These are phyloP conservation scores for Calonectria crousiana DNA, from an alignment of 2,329 filamentous ascomycete genomes.

Conservation along the genomic window DNA sequence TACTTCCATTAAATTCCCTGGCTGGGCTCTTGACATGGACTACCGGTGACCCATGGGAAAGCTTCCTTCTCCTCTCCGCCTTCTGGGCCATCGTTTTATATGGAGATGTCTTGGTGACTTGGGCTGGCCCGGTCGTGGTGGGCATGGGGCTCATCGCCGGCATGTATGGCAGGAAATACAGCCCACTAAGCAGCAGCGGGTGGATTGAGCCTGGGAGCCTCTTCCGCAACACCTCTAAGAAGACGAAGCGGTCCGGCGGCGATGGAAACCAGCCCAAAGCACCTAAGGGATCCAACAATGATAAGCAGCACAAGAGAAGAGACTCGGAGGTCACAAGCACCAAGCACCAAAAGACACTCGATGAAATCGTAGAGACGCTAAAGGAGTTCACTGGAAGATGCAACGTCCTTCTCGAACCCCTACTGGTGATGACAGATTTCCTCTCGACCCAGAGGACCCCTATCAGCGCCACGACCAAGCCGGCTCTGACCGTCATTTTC, in stretches of 20 bases:
- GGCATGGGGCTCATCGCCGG: slow-evolving; percentile 85
- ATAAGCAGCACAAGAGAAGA: slow-evolving; percentile 56
- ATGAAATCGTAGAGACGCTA: slow-evolving; percentile 96
- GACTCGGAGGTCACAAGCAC: slow-evolving; percentile 72
- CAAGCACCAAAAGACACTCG: slow-evolving; percentile 91
- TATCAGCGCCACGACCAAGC: slow-evolving; percentile 90
- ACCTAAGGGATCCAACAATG: slow-evolving; percentile 33
- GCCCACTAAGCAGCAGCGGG: slow-evolving; percentile 87
- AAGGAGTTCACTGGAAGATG: slow-evolving; percentile 92
- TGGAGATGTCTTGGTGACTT: slow-evolving; percentile 84
- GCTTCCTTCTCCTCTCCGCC: slow-evolving; percentile 85
- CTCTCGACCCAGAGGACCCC: slow-evolving; percentile 90
- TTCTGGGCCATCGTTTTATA: slow-evolving; percentile 93
- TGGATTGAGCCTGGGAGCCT: slow-evolving; percentile 67
- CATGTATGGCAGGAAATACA: slow-evolving; percentile 93
- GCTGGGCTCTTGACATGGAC: slow-evolving; percentile 94
- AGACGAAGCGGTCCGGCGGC: slow-evolving; percentile 26
- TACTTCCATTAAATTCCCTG: slow-evolving; percentile 88
- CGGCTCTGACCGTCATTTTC: slow-evolving; percentile 89
- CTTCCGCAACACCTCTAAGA: slow-evolving; percentile 44
- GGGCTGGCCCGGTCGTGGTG: slow-evolving; percentile 85
- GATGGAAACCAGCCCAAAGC: slow-evolving; percentile 42
- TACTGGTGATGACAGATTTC: slow-evolving; percentile 91
- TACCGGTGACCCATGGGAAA: slow-evolving; percentile 94
- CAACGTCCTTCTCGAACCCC: slow-evolving; percentile 90